A percentile compares a stretch with the other conserved stretches of the same genome.
phyloP scores from a whole-genome alignment of 257 asterid species.

The Nicotiana otophora region DNA sequence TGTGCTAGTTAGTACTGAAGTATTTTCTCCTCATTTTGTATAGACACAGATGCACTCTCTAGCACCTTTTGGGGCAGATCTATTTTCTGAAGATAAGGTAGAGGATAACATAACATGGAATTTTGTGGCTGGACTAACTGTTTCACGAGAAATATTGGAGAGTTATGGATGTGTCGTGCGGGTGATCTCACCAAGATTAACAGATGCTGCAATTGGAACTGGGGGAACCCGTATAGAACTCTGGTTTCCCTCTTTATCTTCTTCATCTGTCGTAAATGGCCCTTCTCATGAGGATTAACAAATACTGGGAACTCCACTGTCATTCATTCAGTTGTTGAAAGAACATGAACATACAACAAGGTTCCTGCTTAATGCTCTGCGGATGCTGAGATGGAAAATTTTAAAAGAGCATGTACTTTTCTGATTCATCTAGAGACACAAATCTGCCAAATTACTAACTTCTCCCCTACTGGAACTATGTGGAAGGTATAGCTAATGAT shows the following conservation, averaged over 20 bases:
- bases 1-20: neutral
- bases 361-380: neutral
- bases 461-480: neutral
- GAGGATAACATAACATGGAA: conserved; percentile 94
- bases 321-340: neutral
- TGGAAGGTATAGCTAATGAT: neutral
- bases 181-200: conserved; percentile 64
- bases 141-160: conserved; percentile 92
- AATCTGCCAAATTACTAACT: neutral
- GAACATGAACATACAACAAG: neutral
- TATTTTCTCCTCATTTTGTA: conserved; percentile 9
- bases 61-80: conserved; percentile 75
- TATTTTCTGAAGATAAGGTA: conserved; percentile 49
- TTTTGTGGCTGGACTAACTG: conserved; percentile 82
- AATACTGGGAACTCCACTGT: neutral
- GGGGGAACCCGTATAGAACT: conserved; percentile 90
- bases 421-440: neutral
- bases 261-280: conserved; percentile 24
- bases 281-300: conserved; percentile 25
- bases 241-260: conserved; percentile 67
- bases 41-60: conserved; percentile 97
- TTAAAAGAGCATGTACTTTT: neutral
- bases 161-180: conserved; percentile 82
- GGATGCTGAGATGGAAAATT: conserved; percentile 1
- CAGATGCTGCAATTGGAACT: conserved; percentile 44